These are phyloP conservation scores for Dichomitus squalens DNA, from an alignment of 1,284 basidiomycete species.

Conservation along the genomic window DNA sequence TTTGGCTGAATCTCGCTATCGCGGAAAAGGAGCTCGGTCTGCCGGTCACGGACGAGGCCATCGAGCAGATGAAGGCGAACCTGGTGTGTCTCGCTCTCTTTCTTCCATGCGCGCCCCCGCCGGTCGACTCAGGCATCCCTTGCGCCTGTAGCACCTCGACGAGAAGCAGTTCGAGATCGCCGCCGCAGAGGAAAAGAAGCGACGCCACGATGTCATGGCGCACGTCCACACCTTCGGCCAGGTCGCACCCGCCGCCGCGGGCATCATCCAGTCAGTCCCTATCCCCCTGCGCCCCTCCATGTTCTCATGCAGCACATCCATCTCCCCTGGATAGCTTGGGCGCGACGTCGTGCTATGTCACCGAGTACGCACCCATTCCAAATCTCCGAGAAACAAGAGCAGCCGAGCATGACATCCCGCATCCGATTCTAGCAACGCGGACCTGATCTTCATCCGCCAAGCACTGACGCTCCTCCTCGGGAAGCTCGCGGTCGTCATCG, in stretches of 20 bases:
- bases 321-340: slow-evolving; percentile 63
- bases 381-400: background rate
- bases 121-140: background rate
- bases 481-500: slow-evolving; percentile 89
- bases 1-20: slow-evolving; percentile 96
- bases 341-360: slow-evolving; percentile 98
- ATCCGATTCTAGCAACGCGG: slow-evolving; percentile 85
- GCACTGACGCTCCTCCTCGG: slow-evolving; percentile 85
- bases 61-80: slow-evolving; percentile 92
- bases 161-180: slow-evolving; percentile 92
- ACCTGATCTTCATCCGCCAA: slow-evolving; percentile 94
- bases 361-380: slow-evolving; percentile 69
- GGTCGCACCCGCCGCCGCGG: slow-evolving; percentile 93
- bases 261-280: slow-evolving; percentile 89
- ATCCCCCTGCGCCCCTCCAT: slow-evolving; percentile 3
- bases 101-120: background rate
- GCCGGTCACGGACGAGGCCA: slow-evolving; percentile 87
- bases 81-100: slow-evolving; percentile 56
- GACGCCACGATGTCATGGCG: slow-evolving; percentile 99
- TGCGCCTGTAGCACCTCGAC: slow-evolving; percentile 67
- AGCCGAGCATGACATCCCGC: background rate
- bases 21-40: slow-evolving; percentile 97
- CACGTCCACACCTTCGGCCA: slow-evolving; percentile 97
- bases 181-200: slow-evolving; percentile 93
- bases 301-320: slow-evolving; percentile 2